Conservation (phyloP, 2,329 filamentous ascomycete species). For the Aspergillus hortae region DNA sequence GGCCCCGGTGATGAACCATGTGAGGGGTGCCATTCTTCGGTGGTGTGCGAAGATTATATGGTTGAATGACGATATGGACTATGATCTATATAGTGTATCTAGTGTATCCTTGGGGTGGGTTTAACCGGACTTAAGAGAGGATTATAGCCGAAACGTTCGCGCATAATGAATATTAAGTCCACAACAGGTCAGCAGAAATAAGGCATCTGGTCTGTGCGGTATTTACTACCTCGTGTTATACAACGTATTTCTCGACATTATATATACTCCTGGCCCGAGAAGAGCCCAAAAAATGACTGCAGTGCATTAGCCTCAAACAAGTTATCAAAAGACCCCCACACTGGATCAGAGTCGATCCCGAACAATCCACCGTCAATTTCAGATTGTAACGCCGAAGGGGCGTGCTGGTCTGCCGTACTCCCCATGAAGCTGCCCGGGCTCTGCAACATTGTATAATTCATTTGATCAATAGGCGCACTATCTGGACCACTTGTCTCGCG, state of each 20-base stretch:
- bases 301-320: slow-evolving; percentile 1
- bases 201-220: no score
- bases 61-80: no score
- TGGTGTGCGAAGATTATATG: neutral
- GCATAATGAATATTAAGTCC: no score
- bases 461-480: neutral
- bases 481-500: neutral
- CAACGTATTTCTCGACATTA: neutral
- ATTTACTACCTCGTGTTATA: no score
- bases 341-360: neutral
- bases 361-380: neutral
- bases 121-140: no score
- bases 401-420: neutral
- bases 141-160: no score
- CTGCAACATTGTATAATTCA: neutral
- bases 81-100: no score
- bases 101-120: no score
- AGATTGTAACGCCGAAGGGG: neutral
- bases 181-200: no score
- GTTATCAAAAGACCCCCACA: slow-evolving; percentile 1
- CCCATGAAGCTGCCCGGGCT: neutral
- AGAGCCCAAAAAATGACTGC: neutral
- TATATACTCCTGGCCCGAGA: slow-evolving; percentile 1
- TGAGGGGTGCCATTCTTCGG: slow-evolving; percentile 1
- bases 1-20: slow-evolving; percentile 31